Base-by-base conservation (phyloP, 192 early-diverging fungal genomes). In the Umbelopsis sp. region DNA sequence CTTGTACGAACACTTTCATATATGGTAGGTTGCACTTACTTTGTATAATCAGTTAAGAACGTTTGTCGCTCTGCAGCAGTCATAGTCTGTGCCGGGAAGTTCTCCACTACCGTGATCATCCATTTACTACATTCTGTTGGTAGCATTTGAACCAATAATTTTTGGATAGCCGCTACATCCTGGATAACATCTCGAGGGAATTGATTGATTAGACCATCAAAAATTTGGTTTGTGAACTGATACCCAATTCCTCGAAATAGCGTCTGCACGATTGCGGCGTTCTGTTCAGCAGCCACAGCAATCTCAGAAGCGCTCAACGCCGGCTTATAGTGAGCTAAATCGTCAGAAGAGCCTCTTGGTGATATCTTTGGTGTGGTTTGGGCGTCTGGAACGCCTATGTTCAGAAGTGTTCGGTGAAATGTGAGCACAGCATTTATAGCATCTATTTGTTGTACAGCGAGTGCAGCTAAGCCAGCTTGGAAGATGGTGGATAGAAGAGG, bases 381-480 rank as follows among this genome's bases (percentile, higher is more conserved):
- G 69, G 70, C 14, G 69, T 45, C 49, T 72, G 53, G 21, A n/a
- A n/a, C 32, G 12, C 68, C 47, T 17, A 81, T 49, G 17, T 71
- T 77, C 6, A 90, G 52, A 2, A 90, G 50, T 25, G 76, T 80
- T 34, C 81, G 72, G 52, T 82, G 82, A 65, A 84, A 88, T 10
- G 62, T 38, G 25, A 90, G 38, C 2, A 90, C 76, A n/a, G 89
- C 74, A n/a, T 52, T 56, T 7, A 89, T 69, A 0, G 87, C 79
- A 29, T 81, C 72, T 26, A 70, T 75, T 72, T 89, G 82, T 69
- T 87, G 77, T 32, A 87, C 53, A 49, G 76, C 45, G 20, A 95
- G 80, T 32, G 90, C 87, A 0, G 82, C 81, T 25, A 92, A 53
- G 24, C 88, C 91, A 52, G 89, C 91, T 62, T 89, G 79, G 68